Conservation (phyloP, 805 yeast species). For the Candida yuanshanica region DNA sequence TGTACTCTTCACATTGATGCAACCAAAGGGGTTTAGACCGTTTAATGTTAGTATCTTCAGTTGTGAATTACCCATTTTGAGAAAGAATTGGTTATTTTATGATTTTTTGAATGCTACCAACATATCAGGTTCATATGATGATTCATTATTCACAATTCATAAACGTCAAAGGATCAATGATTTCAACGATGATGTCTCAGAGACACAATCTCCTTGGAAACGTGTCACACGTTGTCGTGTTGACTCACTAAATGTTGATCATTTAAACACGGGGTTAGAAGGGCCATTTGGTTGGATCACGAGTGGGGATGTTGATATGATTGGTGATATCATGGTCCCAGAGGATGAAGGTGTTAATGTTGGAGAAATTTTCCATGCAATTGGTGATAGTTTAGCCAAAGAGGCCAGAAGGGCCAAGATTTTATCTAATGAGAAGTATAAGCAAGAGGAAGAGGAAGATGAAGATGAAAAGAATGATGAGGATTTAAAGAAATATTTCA, state of each 20-base stretch:
- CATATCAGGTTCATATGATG: slow-evolving; percentile 88
- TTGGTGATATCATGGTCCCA: slow-evolving; percentile 86
- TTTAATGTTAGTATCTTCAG: slow-evolving; percentile 84
- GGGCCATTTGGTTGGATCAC: slow-evolving; percentile 99
- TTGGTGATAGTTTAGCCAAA: slow-evolving; percentile 41
- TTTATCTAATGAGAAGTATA: slow-evolving; percentile 9
- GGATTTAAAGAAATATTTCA: slow-evolving; percentile 42
- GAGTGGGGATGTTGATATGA: slow-evolving; percentile 85
- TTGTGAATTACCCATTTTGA: slow-evolving; percentile 69
- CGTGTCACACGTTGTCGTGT: slow-evolving; percentile 74
- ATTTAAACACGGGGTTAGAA: slow-evolving; percentile 79
- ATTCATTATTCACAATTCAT: slow-evolving; percentile 88
- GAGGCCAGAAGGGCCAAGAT: slow-evolving; percentile 38
- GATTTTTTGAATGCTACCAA: slow-evolving; percentile 81
- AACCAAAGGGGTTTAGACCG: slow-evolving; percentile 77
- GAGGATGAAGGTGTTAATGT: slow-evolving; percentile 47
- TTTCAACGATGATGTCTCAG: slow-evolving; percentile 25
- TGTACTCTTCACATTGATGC: slow-evolving; percentile 71
- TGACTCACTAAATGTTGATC: slow-evolving; percentile 82
- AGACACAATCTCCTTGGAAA: slow-evolving; percentile 36
- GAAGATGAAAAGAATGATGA: slow-evolving; percentile 16
- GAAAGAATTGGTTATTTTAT: slow-evolving; percentile 92
- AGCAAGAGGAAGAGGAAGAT: neutral
- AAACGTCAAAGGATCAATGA: slow-evolving; percentile 59
- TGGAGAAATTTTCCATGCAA: slow-evolving; percentile 43